Evolutionary conservation across 139 green algal genomes (phyloP).

Genomic region (Coccomyxa sp.): DNA sequence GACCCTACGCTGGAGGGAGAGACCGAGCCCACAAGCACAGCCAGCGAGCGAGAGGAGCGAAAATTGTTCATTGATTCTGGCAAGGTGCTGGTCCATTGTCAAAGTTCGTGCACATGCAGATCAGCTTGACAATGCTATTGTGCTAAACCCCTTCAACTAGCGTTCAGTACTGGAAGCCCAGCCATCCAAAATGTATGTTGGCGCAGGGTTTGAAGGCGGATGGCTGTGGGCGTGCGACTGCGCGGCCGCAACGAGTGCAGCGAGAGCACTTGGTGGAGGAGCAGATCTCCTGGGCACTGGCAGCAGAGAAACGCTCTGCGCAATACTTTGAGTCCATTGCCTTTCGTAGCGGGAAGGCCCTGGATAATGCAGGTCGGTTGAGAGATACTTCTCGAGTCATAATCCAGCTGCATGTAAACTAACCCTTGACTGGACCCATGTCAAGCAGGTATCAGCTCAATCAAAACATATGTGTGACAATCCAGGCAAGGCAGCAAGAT

Average conservation of each 20-base stretch:
- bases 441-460: not conserved
- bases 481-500: conserved; percentile 30
- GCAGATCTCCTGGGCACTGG: conserved; percentile 36
- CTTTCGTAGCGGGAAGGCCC: conserved; percentile 21
- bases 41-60: conserved; percentile 1
- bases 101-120: not conserved
- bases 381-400: not conserved
- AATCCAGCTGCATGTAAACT: not conserved
- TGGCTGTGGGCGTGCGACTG: conserved; percentile 10
- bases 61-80: not conserved
- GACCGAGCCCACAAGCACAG: conserved; percentile 1
- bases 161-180: too few species aligned
- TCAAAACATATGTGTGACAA: not conserved
- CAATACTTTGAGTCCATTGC: conserved; percentile 36
- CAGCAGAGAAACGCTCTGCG: conserved; percentile 36
- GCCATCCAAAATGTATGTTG: not conserved
- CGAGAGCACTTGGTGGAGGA: conserved; percentile 10
- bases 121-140: not conserved
- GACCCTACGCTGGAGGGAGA: not conserved
- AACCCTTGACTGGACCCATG: not conserved
- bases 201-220: conserved; percentile 39
- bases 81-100: not conserved
- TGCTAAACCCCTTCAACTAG: too few species aligned
- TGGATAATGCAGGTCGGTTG: conserved; percentile 36
- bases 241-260: not conserved